A percentile compares a stretch with the other conserved stretches of the same genome.
Conservation (phyloP, 129 eudicot genomes). For the Centella asiatica region DNA sequence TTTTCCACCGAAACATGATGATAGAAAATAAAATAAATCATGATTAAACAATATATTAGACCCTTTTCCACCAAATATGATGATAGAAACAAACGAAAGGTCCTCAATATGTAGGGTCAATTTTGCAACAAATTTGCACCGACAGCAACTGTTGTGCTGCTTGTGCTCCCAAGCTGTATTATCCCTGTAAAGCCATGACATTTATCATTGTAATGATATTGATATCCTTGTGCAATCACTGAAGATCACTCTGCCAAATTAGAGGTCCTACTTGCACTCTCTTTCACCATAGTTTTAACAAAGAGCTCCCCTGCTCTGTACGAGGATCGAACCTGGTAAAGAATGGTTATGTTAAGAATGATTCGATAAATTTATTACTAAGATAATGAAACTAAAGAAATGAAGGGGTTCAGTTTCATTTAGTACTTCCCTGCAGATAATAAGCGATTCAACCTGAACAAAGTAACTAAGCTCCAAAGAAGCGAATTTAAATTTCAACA, state of each 20-base stretch:
- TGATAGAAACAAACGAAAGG: background rate
- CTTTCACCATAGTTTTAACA: slow-evolving; percentile 86
- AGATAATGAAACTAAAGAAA: background rate
- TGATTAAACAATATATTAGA: background rate
- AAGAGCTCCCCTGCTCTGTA: slow-evolving; percentile 93
- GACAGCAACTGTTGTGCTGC: background rate
- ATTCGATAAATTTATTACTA: background rate
- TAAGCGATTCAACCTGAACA: background rate
- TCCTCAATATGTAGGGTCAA: background rate
- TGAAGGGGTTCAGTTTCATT: too few species aligned
- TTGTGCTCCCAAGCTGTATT: slow-evolving; percentile 3
- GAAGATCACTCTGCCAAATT: slow-evolving; percentile 6
- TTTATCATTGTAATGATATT: background rate
- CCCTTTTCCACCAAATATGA: background rate
- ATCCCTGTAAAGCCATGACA: background rate
- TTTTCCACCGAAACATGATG: too few species aligned
- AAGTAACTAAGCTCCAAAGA: background rate
- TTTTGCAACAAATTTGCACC: background rate
- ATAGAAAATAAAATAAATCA: background rate
- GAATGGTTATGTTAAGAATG: background rate
- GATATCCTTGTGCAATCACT: background rate
- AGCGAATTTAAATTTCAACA: background rate
- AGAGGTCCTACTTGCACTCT: slow-evolving; percentile 29
- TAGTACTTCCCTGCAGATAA: too few species aligned
- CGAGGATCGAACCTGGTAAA: slow-evolving; percentile 79